Evolutionary conservation across 2,329 filamentous ascomycete genomes (phyloP).

Genomic region (Nemania sp.): DNA sequence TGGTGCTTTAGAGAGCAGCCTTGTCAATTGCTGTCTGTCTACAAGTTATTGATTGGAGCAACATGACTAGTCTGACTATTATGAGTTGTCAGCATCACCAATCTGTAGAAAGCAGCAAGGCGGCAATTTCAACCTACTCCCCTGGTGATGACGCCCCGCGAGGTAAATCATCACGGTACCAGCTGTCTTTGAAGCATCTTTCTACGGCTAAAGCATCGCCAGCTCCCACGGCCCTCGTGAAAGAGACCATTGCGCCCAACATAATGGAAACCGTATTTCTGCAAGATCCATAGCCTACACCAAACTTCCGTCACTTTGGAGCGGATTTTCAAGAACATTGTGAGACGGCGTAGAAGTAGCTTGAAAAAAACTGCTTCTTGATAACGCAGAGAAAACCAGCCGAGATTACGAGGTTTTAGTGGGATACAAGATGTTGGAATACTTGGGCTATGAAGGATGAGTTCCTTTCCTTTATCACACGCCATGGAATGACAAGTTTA

Average conservation of each 20-base stretch:
- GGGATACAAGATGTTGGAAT: slow-evolving; percentile 56
- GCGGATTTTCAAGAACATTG: slow-evolving; percentile 69
- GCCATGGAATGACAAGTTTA: slow-evolving; percentile 73
- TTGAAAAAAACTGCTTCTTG: slow-evolving; percentile 74
- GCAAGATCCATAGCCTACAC: slow-evolving; percentile 65
- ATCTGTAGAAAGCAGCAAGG: slow-evolving; percentile 74
- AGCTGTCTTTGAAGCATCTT: slow-evolving; percentile 71
- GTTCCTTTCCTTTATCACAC: slow-evolving; percentile 73
- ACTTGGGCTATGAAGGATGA: slow-evolving; percentile 74
- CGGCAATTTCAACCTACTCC: slow-evolving; percentile 60
- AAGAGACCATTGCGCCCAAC: slow-evolving; percentile 77
- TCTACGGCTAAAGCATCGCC: slow-evolving; percentile 75
- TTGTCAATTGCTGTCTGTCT: slow-evolving; percentile 74
- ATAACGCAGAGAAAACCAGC: slow-evolving; percentile 64
- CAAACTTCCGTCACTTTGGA: slow-evolving; percentile 64
- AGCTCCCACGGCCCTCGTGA: slow-evolving; percentile 73
- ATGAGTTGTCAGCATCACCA: slow-evolving; percentile 75
- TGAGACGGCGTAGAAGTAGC: slow-evolving; percentile 72
- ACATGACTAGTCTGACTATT: slow-evolving; percentile 71
- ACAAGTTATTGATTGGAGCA: slow-evolving; percentile 74
- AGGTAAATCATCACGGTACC: slow-evolving; percentile 54
- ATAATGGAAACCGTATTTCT: slow-evolving; percentile 79
- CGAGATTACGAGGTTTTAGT: slow-evolving; percentile 39
- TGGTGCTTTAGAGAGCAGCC: slow-evolving; percentile 76
- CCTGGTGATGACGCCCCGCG: slow-evolving; percentile 38